These are phyloP conservation scores for Talaromyces sp. DNA, from an alignment of 2,329 filamentous ascomycete species.

Conservation along the genomic window DNA sequence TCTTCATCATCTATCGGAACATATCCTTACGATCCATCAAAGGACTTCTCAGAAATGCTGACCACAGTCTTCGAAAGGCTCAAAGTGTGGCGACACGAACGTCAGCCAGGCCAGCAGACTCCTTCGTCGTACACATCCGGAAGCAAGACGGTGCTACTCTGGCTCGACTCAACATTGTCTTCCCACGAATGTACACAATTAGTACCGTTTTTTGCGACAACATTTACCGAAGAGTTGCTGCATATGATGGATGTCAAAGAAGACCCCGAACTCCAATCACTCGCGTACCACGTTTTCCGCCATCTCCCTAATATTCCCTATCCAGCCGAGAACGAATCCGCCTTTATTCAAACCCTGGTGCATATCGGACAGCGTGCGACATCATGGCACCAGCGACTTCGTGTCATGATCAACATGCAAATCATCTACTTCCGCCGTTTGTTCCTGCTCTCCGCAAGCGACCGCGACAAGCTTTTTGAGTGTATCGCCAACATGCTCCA, in stretches of 20 bases:
- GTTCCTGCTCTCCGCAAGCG: constrained; percentile 72
- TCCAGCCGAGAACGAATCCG: constrained; percentile 75
- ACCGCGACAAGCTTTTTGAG: constrained; percentile 78
- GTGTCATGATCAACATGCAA: constrained; percentile 96
- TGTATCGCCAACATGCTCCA: constrained; percentile 95
- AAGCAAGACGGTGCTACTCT: constrained; percentile 91
- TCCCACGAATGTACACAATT: constrained; percentile 92
- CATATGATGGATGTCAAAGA: constrained; percentile 99
- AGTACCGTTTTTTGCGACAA: constrained; percentile 81
- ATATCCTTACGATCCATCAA: constrained; percentile 73
- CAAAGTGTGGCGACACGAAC: constrained; percentile 82
- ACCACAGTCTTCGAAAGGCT: constrained; percentile 72
- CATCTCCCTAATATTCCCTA: constrained; percentile 95
- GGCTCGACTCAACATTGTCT: constrained; percentile 87
- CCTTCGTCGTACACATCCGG: constrained; percentile 93
- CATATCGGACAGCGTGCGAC: constrained; percentile 77
- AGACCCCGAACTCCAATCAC: constrained; percentile 87
- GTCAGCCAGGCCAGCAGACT: constrained; percentile 82
- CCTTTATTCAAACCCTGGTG: constrained; percentile 82
- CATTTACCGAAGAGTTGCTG: constrained; percentile 86
- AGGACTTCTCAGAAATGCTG: constrained; percentile 71
- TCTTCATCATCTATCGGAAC: constrained; percentile 76
- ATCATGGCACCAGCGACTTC: constrained; percentile 93
- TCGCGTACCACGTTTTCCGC: constrained; percentile 95
- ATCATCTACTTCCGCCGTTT: constrained; percentile 96